Base-by-base conservation (phyloP, 169 alveolate genomes). In the Babesia caballi region DNA sequence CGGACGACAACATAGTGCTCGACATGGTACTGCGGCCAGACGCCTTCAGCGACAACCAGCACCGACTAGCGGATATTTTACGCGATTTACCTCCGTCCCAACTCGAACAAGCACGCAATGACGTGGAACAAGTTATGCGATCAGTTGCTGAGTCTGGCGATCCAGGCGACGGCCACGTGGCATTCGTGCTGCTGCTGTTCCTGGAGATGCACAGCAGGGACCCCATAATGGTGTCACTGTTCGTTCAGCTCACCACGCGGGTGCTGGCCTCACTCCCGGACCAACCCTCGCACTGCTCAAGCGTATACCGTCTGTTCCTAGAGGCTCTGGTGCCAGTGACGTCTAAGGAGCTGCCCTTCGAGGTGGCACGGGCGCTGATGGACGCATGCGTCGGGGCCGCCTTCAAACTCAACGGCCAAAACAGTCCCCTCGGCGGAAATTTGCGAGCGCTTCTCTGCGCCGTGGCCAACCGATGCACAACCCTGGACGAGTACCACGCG, bases 281-380 rank as follows among this genome's bases (percentile, higher is more conserved):
- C 6, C n/a, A 2, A 3, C 28, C 7, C 19, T 30, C 6, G 7
- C 28, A 11, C 19, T 41, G 8, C 6, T 0, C 32, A 1, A 21
- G 9, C 9, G 17, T 63, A 3, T 6, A 23, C 30, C 49, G 23
- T 21, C 9, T 63, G 3, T 40, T 63, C 19, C 36, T 63, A 3
- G 61, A 47, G 28, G 44, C 32, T 0, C 12, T 47, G 35, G n/a
- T 27, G 4, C 58, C 47, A 7, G 4, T 63, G 60, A 63, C 46
- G 14, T 28, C 51, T 7, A 63, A 63, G 38, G 73, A 63, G 5
- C 49, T 63, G 21, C 36, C 73, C 41, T 63, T 63, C 15, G 73
- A 63, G 28, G 63, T 28, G 3, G 58, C 60, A 23, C 47, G 58
- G 15, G 19, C 61, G 3, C 30, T 63, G 46, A 49, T 63, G 60